A percentile compares a stretch with the other conserved stretches of the same genome.
phyloP scores from a whole-genome alignment of 768 basidiomycete genomes.

The Lentinula boryana region DNA sequence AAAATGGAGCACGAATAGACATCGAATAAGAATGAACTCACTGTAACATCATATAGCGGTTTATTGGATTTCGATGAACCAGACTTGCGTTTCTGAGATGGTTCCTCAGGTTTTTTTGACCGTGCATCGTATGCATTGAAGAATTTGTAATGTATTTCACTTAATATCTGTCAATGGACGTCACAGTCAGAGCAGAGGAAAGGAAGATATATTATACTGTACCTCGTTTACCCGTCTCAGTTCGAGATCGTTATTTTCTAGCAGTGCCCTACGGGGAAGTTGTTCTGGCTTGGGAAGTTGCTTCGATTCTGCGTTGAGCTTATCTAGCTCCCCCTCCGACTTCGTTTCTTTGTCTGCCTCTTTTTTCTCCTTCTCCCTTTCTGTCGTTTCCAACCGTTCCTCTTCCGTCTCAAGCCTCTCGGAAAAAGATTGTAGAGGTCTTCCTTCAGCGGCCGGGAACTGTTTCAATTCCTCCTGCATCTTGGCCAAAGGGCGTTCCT shows the following conservation, averaged over 20 bases:
- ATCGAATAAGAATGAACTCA: slow-evolving; percentile 26
- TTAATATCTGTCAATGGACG: slow-evolving; percentile 55
- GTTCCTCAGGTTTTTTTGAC: slow-evolving; percentile 20
- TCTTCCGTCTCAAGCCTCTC: background rate
- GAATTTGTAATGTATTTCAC: slow-evolving; percentile 73
- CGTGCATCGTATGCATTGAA: slow-evolving; percentile 59
- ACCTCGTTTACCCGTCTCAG: slow-evolving; percentile 74
- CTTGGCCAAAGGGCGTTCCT: slow-evolving; percentile 83
- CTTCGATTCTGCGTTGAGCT: slow-evolving; percentile 13
- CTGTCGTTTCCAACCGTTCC: background rate
- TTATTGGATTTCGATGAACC: slow-evolving; percentile 22
- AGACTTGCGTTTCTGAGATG: slow-evolving; percentile 22
- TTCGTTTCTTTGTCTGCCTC: background rate
- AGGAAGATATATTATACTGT: slow-evolving; percentile 14
- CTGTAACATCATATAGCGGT: slow-evolving; percentile 67
- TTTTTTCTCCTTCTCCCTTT: background rate
- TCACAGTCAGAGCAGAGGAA: background rate
- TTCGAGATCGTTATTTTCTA: slow-evolving; percentile 87
- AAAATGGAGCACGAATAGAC: slow-evolving; percentile 1
- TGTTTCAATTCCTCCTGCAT: slow-evolving; percentile 75
- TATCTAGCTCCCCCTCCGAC: background rate
- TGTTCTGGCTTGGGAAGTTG: slow-evolving; percentile 24
- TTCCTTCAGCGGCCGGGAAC: slow-evolving; percentile 24
- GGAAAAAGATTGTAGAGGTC: background rate
- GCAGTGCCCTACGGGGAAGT: slow-evolving; percentile 56